A percentile compares a stretch with the other conserved stretches of the same genome.
These are phyloP conservation scores for Chytridium lagenaria DNA, from an alignment of 371 early-diverging fungal genomes.

Conservation along the genomic window DNA sequence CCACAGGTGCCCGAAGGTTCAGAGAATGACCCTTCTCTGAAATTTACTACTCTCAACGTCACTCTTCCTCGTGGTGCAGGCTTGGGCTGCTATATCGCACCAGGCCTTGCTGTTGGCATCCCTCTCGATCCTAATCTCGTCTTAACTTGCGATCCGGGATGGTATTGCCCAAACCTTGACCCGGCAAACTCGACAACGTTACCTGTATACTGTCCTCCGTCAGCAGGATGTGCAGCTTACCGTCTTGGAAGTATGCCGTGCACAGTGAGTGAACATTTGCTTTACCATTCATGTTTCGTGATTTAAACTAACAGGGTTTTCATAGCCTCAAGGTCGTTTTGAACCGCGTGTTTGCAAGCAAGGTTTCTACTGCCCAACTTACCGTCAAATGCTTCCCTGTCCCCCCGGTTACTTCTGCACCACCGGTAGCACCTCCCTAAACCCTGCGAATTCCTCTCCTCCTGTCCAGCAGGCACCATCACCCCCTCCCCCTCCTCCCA, in stretches of 20 bases:
- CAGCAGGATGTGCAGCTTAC: slow-evolving; percentile 1
- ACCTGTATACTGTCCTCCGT: slow-evolving; percentile 33
- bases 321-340: not conserved
- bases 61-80: slow-evolving; percentile 8
- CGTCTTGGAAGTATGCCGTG: slow-evolving; percentile 24
- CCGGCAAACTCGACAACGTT: not conserved
- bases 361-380: slow-evolving; percentile 32
- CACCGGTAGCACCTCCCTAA: slow-evolving; percentile 27
- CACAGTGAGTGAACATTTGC: slow-evolving; percentile 14
- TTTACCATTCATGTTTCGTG: not conserved
- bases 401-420: slow-evolving; percentile 24
- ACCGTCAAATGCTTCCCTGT: slow-evolving; percentile 14
- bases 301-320: not conserved
- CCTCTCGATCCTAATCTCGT: not conserved
- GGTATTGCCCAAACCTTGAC: slow-evolving; percentile 28
- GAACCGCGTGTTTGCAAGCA: slow-evolving; percentile 30
- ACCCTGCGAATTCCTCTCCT: slow-evolving; percentile 33
- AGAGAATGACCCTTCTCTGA: not conserved
- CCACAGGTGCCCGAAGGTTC: not conserved
- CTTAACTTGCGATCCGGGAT: slow-evolving; percentile 26
- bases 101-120: slow-evolving; percentile 14
- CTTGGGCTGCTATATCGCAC: slow-evolving; percentile 29
- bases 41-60: slow-evolving; percentile 12
- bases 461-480: slow-evolving; percentile 33
- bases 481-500: slow-evolving; percentile 23